Conservation (phyloP, 2,329 filamentous ascomycete species). For the Rutstroemia sp. region DNA sequence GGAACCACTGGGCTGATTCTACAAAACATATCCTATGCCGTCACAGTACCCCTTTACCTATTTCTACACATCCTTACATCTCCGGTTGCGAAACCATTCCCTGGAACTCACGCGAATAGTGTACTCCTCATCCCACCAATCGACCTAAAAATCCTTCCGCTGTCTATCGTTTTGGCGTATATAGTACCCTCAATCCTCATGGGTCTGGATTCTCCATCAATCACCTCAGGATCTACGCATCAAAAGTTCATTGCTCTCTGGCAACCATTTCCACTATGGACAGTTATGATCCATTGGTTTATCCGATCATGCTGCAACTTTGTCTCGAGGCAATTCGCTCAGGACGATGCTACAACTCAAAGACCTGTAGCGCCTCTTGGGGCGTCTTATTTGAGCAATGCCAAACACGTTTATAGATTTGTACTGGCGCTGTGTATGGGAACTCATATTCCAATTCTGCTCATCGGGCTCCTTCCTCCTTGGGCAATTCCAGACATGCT, state of each 20-base stretch:
- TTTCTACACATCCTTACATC: conserved; percentile 37
- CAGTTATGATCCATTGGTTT: conserved; percentile 33
- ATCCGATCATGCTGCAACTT: conserved; percentile 13
- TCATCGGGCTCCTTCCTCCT: conserved; percentile 34
- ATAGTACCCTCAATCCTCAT: conserved; percentile 37
- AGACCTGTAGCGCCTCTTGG: conserved; percentile 21
- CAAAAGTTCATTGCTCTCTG: conserved; percentile 42
- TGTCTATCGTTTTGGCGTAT: conserved; percentile 36
- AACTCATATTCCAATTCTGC: conserved; percentile 33
- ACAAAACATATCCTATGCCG: conserved; percentile 37
- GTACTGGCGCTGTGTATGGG: conserved; percentile 33
- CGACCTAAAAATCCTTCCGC: conserved; percentile 31
- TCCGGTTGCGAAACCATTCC: conserved; percentile 28
- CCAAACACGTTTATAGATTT: conserved; percentile 26
- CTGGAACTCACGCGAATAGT: conserved; percentile 29
- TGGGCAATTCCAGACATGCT: conserved; percentile 31
- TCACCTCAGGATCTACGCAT: conserved; percentile 35
- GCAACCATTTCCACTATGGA: conserved; percentile 43
- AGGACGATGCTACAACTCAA: conserved; percentile 13
- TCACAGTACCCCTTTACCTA: conserved; percentile 37
- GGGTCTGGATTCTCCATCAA: conserved; percentile 34
- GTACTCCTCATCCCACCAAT: conserved; percentile 24
- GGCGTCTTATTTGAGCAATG: conserved; percentile 18
- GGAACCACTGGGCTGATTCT: conserved; percentile 34
- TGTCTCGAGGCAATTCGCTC: conserved; percentile 15